Evolutionary conservation across 202 grass and related monocot species (phyloP).

Genomic region (Zizania palustris): DNA sequence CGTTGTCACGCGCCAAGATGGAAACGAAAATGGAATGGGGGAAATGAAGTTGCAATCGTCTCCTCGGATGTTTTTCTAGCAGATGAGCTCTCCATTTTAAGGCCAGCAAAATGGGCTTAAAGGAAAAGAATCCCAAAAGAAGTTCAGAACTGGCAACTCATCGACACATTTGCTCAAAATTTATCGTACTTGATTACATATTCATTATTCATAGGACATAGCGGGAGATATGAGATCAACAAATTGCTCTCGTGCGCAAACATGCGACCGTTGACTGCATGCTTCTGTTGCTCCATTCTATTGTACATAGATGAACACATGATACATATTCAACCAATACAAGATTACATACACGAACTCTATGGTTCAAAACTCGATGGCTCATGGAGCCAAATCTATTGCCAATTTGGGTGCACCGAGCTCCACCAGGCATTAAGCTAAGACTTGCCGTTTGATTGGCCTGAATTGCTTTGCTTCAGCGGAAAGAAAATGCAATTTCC

Average conservation of each 20-base stretch:
- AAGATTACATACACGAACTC: neutral
- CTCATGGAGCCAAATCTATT: conserved; percentile 4
- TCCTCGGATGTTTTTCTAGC: too few species aligned
- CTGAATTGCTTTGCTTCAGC: conserved; percentile 33
- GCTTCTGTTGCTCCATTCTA: conserved; percentile 8
- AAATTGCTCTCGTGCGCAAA: neutral
- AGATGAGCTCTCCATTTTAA: too few species aligned
- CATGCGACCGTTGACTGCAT: conserved; percentile 22
- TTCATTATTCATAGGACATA: neutral
- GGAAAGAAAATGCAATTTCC: conserved; percentile 67
- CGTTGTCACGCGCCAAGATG: too few species aligned
- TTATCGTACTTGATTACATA: neutral
- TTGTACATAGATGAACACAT: conserved; percentile 40
- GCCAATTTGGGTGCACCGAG: neutral
- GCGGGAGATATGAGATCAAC: conserved; percentile 2
- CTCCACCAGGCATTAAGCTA: neutral
- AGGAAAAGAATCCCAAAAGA: neutral
- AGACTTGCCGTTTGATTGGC: neutral
- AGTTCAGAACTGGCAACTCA: neutral
- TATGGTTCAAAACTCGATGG: neutral
- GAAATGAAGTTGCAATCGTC: too few species aligned
- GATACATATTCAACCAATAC: conserved; percentile 34
- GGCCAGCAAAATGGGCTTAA: too few species aligned
- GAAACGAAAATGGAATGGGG: too few species aligned
- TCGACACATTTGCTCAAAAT: conserved; percentile 4